A percentile compares a stretch with the other conserved stretches of the same genome.
Evolutionary conservation across 2,329 filamentous ascomycete genomes (phyloP).

Genomic region (Hypoxylon sp.): DNA sequence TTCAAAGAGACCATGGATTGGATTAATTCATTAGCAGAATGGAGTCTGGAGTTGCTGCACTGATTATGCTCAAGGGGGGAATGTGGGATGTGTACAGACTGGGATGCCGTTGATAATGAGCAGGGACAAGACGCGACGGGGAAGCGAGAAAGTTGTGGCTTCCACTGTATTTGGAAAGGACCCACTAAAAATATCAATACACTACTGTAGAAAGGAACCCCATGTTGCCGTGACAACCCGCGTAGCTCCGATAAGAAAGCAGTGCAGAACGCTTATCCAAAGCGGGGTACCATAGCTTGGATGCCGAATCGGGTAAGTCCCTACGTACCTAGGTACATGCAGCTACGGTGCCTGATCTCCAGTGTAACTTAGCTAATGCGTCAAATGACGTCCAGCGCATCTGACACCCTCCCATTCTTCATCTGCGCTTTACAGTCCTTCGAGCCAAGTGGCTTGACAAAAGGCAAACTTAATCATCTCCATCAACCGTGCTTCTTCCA

Average conservation of each 20-base stretch:
- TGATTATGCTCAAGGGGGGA: not conserved
- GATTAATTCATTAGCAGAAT: constrained; percentile 16
- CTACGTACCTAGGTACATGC: not conserved
- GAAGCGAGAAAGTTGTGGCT: too few species aligned
- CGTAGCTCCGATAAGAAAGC: constrained; percentile 5
- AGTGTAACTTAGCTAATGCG: constrained; percentile 11
- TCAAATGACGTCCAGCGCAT: constrained; percentile 44
- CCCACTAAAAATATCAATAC: constrained; percentile 43
- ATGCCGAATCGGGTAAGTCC: constrained; percentile 14
- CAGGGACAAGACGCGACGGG: constrained; percentile 28
- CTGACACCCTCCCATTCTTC: constrained; percentile 20
- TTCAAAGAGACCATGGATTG: constrained; percentile 6
- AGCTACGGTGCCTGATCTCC: constrained; percentile 1
- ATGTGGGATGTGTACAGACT: constrained; percentile 26
- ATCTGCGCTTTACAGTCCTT: constrained; percentile 2
- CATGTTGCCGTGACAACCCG: constrained; percentile 43
- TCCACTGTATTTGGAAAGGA: not conserved
- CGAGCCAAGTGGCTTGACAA: not conserved
- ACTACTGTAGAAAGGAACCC: constrained; percentile 26
- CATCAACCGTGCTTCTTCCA: constrained; percentile 2
- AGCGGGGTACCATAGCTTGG: constrained; percentile 17
- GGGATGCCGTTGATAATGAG: constrained; percentile 3
- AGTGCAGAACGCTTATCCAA: constrained; percentile 5
- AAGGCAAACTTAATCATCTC: constrained; percentile 17
- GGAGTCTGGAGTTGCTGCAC: constrained; percentile 19